These are phyloP conservation scores for Ambrosia hybrid DNA, from an alignment of 140 eudicot genomes.

Conservation along the genomic window DNA sequence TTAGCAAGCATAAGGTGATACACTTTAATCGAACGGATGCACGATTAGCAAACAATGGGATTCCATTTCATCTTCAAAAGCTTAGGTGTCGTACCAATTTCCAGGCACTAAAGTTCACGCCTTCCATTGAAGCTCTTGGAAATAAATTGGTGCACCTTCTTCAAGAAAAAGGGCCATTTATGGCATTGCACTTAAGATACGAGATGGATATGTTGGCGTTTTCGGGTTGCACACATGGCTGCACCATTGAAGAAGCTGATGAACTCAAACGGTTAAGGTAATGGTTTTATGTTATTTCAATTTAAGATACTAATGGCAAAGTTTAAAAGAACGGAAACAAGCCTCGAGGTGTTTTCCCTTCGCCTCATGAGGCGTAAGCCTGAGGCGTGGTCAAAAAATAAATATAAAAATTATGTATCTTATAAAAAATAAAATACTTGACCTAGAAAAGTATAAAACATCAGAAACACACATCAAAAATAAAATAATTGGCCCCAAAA, in stretches of 20 bases:
- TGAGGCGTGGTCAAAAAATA: no score
- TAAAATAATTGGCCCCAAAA: no score
- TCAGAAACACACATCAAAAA: no score
- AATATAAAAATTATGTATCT: no score
- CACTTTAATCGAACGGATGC: conserved; percentile 97
- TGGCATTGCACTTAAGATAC: conserved; percentile 91
- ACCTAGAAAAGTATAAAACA: no score
- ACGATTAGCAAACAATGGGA: conserved; percentile 90
- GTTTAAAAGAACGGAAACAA: no score
- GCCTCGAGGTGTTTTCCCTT: no score
- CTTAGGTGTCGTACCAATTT: conserved; percentile 95
- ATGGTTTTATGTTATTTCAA: neutral
- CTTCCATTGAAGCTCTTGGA: conserved; percentile 83
- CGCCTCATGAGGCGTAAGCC: no score
- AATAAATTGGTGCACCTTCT: conserved; percentile 63
- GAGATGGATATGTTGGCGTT: conserved; percentile 99
- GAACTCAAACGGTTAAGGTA: conserved; percentile 72
- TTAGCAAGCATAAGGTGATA: conserved; percentile 68
- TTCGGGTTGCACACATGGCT: conserved; percentile 97
- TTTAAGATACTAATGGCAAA: no score
- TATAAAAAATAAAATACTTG: no score
- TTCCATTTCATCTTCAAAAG: conserved; percentile 78
- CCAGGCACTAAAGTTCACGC: conserved; percentile 83
- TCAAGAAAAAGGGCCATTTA: conserved; percentile 69
- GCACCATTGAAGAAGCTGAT: conserved; percentile 86